Evolutionary conservation across 2,329 filamentous ascomycete species (phyloP).

Genomic region (Dryadomyces quercivorus): DNA sequence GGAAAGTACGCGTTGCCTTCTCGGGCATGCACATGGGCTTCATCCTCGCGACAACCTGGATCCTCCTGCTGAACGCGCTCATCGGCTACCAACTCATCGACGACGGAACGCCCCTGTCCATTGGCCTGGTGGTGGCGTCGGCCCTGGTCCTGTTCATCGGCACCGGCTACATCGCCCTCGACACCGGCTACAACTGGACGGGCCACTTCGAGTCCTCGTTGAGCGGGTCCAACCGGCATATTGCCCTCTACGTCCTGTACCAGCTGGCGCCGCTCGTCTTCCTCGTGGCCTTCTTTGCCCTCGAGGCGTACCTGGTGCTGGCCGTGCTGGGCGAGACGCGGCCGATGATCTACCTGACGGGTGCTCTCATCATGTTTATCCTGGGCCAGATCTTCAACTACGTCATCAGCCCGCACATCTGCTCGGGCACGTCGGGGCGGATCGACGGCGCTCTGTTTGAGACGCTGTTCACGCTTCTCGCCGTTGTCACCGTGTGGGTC

Average conservation of each 20-base stretch:
- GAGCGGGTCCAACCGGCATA: conserved; percentile 51
- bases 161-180: conserved; percentile 89
- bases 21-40: conserved; percentile 82
- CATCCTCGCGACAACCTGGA: conserved; percentile 80
- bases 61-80: conserved; percentile 80
- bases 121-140: conserved; percentile 63
- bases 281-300: conserved; percentile 72
- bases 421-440: conserved; percentile 66
- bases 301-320: conserved; percentile 76
- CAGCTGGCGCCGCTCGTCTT: conserved; percentile 82
- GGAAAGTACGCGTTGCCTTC: conserved; percentile 65
- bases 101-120: conserved; percentile 76
- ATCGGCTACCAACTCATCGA: conserved; percentile 91
- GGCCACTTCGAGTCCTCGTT: conserved; percentile 57
- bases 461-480: conserved; percentile 78
- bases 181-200: conserved; percentile 83
- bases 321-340: conserved; percentile 75
- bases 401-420: conserved; percentile 82
- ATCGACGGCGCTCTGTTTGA: conserved; percentile 92
- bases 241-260: conserved; percentile 88
- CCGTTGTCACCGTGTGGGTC: conserved; percentile 75
- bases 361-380: conserved; percentile 70
- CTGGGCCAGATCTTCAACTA: conserved; percentile 95
- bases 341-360: conserved; percentile 80
- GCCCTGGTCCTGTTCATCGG: conserved; percentile 67